Base-by-base conservation (phyloP, 2,329 filamentous ascomycete species). In the Dactylellina leptospora region DNA sequence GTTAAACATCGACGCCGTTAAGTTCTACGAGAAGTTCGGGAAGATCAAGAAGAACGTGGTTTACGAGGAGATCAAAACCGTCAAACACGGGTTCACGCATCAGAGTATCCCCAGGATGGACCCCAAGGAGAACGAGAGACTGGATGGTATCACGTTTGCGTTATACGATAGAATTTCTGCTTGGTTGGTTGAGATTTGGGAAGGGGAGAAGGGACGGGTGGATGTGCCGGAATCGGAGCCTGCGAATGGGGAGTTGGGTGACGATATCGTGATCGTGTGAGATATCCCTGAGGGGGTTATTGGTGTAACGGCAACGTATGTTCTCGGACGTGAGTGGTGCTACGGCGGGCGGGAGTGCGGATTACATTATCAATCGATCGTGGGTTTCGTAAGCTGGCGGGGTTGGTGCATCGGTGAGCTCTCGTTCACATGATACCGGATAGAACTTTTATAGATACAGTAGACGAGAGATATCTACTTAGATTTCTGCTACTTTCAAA, bases 21-120 rank as follows among this genome's bases (percentile, higher is more conserved):
- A 69, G 2, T 61, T 75, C 42, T 72, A 74, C 9, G 47, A 74
- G 18, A 75, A 68, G 28, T 74, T 75, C 23, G 69, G 61, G 18
- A 55, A 51, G 25, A 50, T 54, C 4, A 68, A 55, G 36, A 47
- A 59, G 42, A 71, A 71, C 30, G 16, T 62, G 8, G 58, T 71
- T n/a, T 71, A 63, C 33, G 66, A 71, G 38, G 66, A 71, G 25
- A 42, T 71, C 42, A 71, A 71, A 45, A 50, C 38, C 16, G 66
- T 71, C 1, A 63, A 42, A 13, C 66, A 71, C 30, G 66, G 66
- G 18, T 71, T 71, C 30, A 71, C 66, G 10, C 66, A 71, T 48
- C 66, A 71, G 36, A 58, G 66, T 10, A 25, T 53, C 2, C 47
- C 45, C 25, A 50, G 66, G 36, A 36, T 71, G 66, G 45, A 71